Base-by-base conservation (phyloP, 2,329 filamentous ascomycete species). In the Fusarium incarnatum region DNA sequence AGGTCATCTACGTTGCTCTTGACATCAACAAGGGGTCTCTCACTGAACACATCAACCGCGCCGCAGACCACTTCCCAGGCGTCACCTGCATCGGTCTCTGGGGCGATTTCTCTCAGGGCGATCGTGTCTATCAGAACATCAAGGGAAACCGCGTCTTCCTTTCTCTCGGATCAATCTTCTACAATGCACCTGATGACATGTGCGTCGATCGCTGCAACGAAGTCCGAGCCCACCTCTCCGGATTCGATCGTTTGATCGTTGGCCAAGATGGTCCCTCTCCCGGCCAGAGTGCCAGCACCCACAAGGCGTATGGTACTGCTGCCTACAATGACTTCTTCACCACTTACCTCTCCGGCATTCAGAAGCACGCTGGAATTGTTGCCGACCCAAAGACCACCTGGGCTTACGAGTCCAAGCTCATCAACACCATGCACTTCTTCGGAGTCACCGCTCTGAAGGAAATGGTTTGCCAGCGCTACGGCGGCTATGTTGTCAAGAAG, bases 91-190 rank as follows among this genome's bases (percentile, higher is more conserved):
- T 68, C 25, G 74, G 70, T 0, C 52, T 76, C 2, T 74, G 68
- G 71, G 74, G 74, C 0, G 64, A 50, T 15, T 74, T 75, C n/a
- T 34, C 71, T 2, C 45, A 76, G 6, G 73, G 67, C 1, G 69
- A 75, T 13, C 18, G 6, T 1, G 73, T 30, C 50, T 75, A 67
- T 13, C 0, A 40, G 3, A 23, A 49, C 8, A 70, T 74, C 6
- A 30, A 52, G 1, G 13, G 37, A 0, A 34, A 58, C 2, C 57
- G 62, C 0, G 55, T 76, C 4, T 76, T 74, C 45, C 28, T 76
- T 0, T 73, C 71, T 0, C 58, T 75, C 0, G 74, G 73, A 0
- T 68, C 59, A 0, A 73, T 73, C 11, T 72, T 74, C 23, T 74
- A 49, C 62, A 75, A 75, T 3, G 73, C 57, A 0, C 71, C 74